Conservation (phyloP, 73 alveolate genomes). For the Blepharisma japonicum region DNA sequence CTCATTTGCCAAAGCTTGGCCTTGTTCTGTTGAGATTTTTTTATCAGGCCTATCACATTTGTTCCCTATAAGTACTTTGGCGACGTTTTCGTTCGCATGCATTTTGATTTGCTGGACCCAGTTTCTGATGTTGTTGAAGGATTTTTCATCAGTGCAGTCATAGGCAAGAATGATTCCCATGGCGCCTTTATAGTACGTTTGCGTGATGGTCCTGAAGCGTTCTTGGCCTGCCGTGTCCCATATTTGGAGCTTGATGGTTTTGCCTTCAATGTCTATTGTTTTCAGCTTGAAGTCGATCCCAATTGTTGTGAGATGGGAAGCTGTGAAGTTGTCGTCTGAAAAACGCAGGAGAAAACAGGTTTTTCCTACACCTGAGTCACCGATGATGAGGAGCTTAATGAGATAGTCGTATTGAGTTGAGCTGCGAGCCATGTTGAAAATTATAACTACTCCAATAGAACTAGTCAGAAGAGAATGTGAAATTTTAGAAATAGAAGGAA, state of each 20-base stretch:
- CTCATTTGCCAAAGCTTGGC: slow-evolving; percentile 26
- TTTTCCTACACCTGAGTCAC: slow-evolving; percentile 71
- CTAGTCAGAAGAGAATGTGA: no score
- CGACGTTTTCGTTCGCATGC: slow-evolving; percentile 49
- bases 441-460: no score
- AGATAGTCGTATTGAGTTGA: slow-evolving; percentile 24
- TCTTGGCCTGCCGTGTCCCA: slow-evolving; percentile 77
- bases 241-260: slow-evolving; percentile 49
- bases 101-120: slow-evolving; percentile 53
- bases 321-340: slow-evolving; percentile 61
- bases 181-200: slow-evolving; percentile 60
- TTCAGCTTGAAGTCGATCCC: slow-evolving; percentile 71
- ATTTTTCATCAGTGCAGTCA: slow-evolving; percentile 51
- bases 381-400: slow-evolving; percentile 57
- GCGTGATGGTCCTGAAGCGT: slow-evolving; percentile 45
- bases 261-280: slow-evolving; percentile 52
- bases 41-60: slow-evolving; percentile 32
- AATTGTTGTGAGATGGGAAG: slow-evolving; percentile 55
- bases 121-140: slow-evolving; percentile 39
- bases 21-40: slow-evolving; percentile 22
- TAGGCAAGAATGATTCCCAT: slow-evolving; percentile 49
- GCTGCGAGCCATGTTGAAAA: not conserved
- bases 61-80: slow-evolving; percentile 54
- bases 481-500: no score
- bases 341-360: slow-evolving; percentile 58